Percentiles rank a stretch among this genome's conserved stretches.
Evolutionary conservation across 2,329 filamentous ascomycete genomes (phyloP).

Genomic region (Cladosporium sphaerospermum): DNA sequence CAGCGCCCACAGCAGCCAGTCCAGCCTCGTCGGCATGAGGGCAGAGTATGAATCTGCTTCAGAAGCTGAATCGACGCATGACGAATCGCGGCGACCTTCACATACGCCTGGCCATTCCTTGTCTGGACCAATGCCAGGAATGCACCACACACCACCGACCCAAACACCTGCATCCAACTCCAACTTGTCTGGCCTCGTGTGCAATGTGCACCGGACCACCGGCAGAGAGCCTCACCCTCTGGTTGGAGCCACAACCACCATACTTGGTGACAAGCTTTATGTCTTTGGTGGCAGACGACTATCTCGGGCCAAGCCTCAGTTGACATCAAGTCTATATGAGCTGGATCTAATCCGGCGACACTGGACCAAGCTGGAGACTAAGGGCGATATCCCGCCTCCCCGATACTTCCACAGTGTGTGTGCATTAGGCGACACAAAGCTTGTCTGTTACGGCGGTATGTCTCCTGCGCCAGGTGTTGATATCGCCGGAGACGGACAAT

Average conservation of each 20-base stretch:
- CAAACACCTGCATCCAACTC: conserved; percentile 41
- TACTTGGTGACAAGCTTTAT: conserved; percentile 91
- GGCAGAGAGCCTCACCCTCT: conserved; percentile 85
- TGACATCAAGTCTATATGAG: conserved; percentile 90
- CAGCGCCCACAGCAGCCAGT: conserved; percentile 41
- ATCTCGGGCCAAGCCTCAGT: conserved; percentile 72
- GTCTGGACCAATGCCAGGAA: conserved; percentile 52
- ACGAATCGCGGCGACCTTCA: conserved; percentile 20
- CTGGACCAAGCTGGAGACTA: conserved; percentile 83
- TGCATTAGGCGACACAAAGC: conserved; percentile 83
- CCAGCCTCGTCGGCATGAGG: conserved; percentile 38
- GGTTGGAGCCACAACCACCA: conserved; percentile 91
- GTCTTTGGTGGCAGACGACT: conserved; percentile 90
- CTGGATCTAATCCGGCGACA: conserved; percentile 84
- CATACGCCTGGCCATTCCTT: conserved; percentile 34
- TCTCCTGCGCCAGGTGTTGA: conserved; percentile 59
- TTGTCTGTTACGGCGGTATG: conserved; percentile 98
- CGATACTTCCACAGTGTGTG: conserved; percentile 98
- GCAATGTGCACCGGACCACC: conserved; percentile 72
- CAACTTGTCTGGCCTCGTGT: conserved; percentile 60
- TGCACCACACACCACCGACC: conserved; percentile 31
- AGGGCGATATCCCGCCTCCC: conserved; percentile 79
- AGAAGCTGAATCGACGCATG: conserved; percentile 30
- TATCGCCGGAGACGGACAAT: conserved; percentile 59
- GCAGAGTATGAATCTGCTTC: conserved; percentile 37